Percentiles rank a stretch among this genome's conserved stretches.
phyloP scores from a whole-genome alignment of 495 filamentous ascomycete genomes.

The Lichina pygmaea region DNA sequence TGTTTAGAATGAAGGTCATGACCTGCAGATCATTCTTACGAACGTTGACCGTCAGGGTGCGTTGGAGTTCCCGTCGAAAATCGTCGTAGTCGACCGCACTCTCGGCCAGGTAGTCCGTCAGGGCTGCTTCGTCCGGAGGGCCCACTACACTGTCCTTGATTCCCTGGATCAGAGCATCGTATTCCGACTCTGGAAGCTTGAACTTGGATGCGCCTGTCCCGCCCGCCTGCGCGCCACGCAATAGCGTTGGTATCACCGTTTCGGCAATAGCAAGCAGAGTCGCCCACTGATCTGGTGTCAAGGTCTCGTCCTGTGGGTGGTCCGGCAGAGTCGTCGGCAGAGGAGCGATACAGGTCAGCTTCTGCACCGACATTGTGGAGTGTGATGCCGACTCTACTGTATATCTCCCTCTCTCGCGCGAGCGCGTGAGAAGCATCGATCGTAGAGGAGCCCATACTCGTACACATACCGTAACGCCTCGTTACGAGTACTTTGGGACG shows the following conservation, averaged over 20 bases:
- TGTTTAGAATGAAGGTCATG: constrained; percentile 21
- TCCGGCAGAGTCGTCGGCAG: neutral
- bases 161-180: constrained; percentile 2
- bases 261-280: constrained; percentile 27
- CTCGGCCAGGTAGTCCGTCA: constrained; percentile 22
- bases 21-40: constrained; percentile 22
- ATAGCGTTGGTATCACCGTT: constrained; percentile 24
- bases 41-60: constrained; percentile 17
- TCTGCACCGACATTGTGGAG: neutral
- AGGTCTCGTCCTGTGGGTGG: constrained; percentile 7
- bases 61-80: constrained; percentile 9
- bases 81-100: constrained; percentile 11
- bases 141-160: constrained; percentile 3
- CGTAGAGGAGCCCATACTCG: too few relatives aligned
- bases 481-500: too few relatives aligned
- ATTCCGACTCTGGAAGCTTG: constrained; percentile 4
- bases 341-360: neutral
- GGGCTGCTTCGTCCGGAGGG: constrained; percentile 1
- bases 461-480: too few relatives aligned
- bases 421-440: too few relatives aligned
- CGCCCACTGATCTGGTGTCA: constrained; percentile 25
- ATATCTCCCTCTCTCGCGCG: too few relatives aligned
- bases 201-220: neutral
- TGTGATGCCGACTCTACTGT: too few relatives aligned
- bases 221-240: neutral